phyloP scores from a whole-genome alignment of 306 rosid species.

The Citrullus colocynthis region DNA sequence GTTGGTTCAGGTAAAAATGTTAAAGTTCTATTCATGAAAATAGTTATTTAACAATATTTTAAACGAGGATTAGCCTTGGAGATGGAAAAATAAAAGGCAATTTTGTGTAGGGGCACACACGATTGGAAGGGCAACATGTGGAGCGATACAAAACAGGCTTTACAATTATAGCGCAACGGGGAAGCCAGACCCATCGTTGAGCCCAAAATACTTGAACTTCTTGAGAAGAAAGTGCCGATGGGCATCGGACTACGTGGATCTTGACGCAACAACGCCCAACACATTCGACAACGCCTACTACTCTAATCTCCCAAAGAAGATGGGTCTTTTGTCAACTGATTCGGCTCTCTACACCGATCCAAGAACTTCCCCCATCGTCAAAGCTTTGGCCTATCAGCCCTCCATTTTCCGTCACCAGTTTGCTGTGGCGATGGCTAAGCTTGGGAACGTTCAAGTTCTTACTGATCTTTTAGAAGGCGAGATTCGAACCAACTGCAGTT shows the following conservation, averaged over 20 bases:
- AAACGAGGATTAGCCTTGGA: too few species aligned
- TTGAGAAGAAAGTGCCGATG: slow-evolving; percentile 76
- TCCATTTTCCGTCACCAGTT: slow-evolving; percentile 37
- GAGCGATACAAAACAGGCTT: slow-evolving; percentile 43
- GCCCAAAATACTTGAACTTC: slow-evolving; percentile 36
- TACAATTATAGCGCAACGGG: slow-evolving; percentile 47
- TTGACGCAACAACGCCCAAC: slow-evolving; percentile 57
- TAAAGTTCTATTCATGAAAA: too few species aligned
- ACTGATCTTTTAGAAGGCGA: slow-evolving; percentile 47
- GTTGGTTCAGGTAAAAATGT: too few species aligned
- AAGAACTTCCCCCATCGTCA: slow-evolving; percentile 49
- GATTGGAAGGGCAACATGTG: slow-evolving; percentile 71
- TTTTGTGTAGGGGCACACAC: slow-evolving; percentile 57
- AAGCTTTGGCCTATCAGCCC: slow-evolving; percentile 27
- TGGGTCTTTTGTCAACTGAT: slow-evolving; percentile 61
- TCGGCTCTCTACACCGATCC: slow-evolving; percentile 39
- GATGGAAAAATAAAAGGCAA: too few species aligned
- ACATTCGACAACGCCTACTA: slow-evolving; percentile 43
- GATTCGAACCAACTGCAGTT: slow-evolving; percentile 63
- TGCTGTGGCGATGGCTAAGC: slow-evolving; percentile 64
- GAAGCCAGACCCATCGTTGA: slow-evolving; percentile 43
- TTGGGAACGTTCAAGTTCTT: slow-evolving; percentile 55
- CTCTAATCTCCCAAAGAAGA: slow-evolving; percentile 37
- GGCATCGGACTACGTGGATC: slow-evolving; percentile 70
- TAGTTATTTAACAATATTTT: too few species aligned